phyloP scores from a whole-genome alignment of 371 early-diverging fungal species.

The Lichtheimia ornata region DNA sequence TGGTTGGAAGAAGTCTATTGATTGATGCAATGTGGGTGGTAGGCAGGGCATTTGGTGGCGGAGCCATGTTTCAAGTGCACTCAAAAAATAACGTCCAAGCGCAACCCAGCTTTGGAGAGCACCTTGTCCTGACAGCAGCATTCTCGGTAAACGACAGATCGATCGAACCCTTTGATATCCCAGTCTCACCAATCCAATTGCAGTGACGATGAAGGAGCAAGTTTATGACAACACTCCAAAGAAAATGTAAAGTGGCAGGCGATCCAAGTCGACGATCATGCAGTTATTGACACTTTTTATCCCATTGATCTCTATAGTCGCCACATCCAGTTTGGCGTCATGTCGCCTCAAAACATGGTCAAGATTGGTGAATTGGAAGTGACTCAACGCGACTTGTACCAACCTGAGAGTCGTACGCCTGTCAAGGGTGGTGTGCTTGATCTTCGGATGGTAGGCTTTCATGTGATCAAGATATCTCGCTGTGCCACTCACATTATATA shows the following conservation, averaged over 20 bases:
- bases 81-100: too few relatives aligned
- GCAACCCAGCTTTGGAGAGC: too few relatives aligned
- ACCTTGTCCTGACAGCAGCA: too few relatives aligned
- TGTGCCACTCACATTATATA: neutral
- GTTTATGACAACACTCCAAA: slow-evolving; percentile 78
- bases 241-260: slow-evolving; percentile 62
- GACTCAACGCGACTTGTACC: slow-evolving; percentile 91
- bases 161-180: too few relatives aligned
- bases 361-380: slow-evolving; percentile 89
- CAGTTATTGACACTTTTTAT: slow-evolving; percentile 6
- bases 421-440: slow-evolving; percentile 91
- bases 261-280: slow-evolving; percentile 7
- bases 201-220: slow-evolving; percentile 71
- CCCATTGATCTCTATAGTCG: slow-evolving; percentile 50
- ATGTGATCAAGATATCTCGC: neutral
- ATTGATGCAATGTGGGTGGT: too few relatives aligned
- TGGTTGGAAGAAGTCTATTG: too few relatives aligned
- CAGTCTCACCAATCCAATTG: too few relatives aligned
- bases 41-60: too few relatives aligned
- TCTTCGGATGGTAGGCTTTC: slow-evolving; percentile 66
- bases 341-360: slow-evolving; percentile 83
- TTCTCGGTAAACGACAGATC: too few relatives aligned
- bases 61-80: too few relatives aligned
- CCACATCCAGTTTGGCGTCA: slow-evolving; percentile 88
- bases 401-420: slow-evolving; percentile 76